These are phyloP conservation scores for Rosa rugosa DNA, from an alignment of 306 rosid genomes.

Conservation along the genomic window DNA sequence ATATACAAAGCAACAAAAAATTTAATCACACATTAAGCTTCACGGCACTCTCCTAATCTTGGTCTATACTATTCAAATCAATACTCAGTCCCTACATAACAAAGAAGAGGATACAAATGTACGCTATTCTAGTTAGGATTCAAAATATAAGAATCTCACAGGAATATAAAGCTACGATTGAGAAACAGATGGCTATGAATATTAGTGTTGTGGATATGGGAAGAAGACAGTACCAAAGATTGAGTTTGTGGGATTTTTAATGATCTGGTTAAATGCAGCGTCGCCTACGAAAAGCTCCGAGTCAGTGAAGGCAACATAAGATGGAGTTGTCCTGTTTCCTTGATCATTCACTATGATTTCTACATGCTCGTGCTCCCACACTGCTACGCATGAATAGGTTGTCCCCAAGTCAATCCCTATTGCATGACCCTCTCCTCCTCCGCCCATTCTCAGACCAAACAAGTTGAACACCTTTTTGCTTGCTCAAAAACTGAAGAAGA, in stretches of 20 bases:
- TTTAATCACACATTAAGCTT: too few species aligned
- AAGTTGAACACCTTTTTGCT: too few species aligned
- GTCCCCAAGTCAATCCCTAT: slow-evolving; percentile 2
- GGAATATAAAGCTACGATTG: not conserved
- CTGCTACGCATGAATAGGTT: not conserved
- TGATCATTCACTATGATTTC: slow-evolving; percentile 12
- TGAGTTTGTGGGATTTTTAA: not conserved
- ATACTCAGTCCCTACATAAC: not conserved
- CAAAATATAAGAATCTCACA: not conserved
- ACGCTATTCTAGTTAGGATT: too few species aligned
- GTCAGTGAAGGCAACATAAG: slow-evolving; percentile 1
- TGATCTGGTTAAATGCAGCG: not conserved
- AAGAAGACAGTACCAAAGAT: not conserved
- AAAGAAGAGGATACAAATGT: not conserved
- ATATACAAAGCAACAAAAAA: too few species aligned
- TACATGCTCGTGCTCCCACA: too few species aligned
- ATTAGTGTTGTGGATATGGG: not conserved
- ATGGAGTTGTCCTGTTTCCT: slow-evolving; percentile 1
- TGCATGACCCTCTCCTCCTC: not conserved
- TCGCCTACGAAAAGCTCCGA: not conserved
- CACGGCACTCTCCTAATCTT: too few species aligned
- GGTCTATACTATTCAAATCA: too few species aligned
- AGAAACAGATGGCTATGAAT: not conserved
- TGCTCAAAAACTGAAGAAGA: too few species aligned
- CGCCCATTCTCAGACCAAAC: too few species aligned